Evolutionary conservation across 306 rosid genomes (phyloP), one percentile per base, ranked within the genome.

Genomic region (Medicago truncatula): DNA sequence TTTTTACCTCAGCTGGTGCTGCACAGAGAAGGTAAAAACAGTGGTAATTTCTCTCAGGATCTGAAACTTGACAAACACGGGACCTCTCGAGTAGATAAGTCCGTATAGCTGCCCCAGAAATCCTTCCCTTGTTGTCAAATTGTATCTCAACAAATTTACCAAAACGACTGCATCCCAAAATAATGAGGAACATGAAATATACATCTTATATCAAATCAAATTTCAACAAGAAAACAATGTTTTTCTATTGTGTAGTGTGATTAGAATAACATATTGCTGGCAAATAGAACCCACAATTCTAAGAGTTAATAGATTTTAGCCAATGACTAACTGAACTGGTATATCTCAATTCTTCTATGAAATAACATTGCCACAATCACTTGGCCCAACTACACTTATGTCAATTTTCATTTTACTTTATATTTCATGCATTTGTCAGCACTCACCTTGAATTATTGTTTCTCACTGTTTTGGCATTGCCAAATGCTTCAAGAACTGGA

Each of bases 401-500:
- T 71, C 31, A 70, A 36, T 20, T 57, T 58, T 79, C 60, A 38
- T 81, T 23, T 66, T 46, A 69, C 66, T 72, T 54, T 49, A 70
- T 47, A 86, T 31, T 36, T 28, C 72, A 58, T 16, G 36, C 59
- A 64, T 64, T 34, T 12, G 67, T 62, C 47, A 78, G 79, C 49
- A 81, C 88, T 82, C 88, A 96, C 99, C 99, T 96, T 83, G 99
- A 96, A 84, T 96, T 96, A 80, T 96, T 96, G 77, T 96, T 96
- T 83, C 99, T 87, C 77, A 96, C 92, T 53, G 99, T 96, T 89
- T 96, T 96, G 63, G 99, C 99, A 83, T 96, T 96, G 57, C 99
- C 99, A 81, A 96, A 96, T 73, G 99, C 90, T 91, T 96, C 99
- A 87, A 96, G 99, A 81, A 96, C 99, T 75, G 99, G 99, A 85